phyloP scores from a whole-genome alignment of 257 asterid genomes.

The Haberlea rhodopensis region DNA sequence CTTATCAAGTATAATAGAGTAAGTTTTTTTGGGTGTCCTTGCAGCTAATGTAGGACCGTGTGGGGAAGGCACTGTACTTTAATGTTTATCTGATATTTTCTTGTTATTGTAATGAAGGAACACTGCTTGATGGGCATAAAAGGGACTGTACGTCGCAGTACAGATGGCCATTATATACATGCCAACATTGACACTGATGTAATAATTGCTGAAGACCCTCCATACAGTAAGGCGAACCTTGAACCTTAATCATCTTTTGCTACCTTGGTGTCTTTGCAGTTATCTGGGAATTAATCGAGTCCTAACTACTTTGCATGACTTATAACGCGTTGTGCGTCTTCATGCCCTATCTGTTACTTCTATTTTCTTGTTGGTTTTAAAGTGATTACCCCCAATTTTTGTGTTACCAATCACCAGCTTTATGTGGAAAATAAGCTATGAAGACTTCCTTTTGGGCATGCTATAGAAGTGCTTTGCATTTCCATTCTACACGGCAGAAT shows the following conservation, averaged over 20 bases:
- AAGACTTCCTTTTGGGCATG: not conserved
- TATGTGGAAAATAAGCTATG: not conserved
- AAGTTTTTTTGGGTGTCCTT: slow-evolving; percentile 16
- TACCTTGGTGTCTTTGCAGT: slow-evolving; percentile 5
- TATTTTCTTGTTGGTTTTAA: slow-evolving; percentile 11
- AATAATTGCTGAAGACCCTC: slow-evolving; percentile 97
- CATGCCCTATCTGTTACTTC: not conserved
- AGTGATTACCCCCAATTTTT: slow-evolving; percentile 9
- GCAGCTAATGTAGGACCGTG: slow-evolving; percentile 16
- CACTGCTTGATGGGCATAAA: slow-evolving; percentile 98
- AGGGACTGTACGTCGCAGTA: slow-evolving; percentile 98
- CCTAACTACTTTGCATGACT: slow-evolving; percentile 1
- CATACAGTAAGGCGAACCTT: slow-evolving; percentile 61
- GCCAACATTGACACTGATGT: slow-evolving; percentile 99
- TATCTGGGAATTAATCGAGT: not conserved
- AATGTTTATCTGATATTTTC: slow-evolving; percentile 18
- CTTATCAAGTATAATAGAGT: not conserved
- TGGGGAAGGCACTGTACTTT: slow-evolving; percentile 15
- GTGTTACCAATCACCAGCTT: slow-evolving; percentile 4
- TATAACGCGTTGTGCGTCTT: not conserved
- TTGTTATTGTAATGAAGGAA: slow-evolving; percentile 55
- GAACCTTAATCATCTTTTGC: not conserved
- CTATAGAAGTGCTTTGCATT: not conserved
- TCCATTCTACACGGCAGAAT: not conserved
- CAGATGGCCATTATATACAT: slow-evolving; percentile 97